Percentiles rank a stretch among this genome's conserved stretches.
Evolutionary conservation across 2,329 filamentous ascomycete species (phyloP).

Genomic region (Chaetomiaceae sp.): DNA sequence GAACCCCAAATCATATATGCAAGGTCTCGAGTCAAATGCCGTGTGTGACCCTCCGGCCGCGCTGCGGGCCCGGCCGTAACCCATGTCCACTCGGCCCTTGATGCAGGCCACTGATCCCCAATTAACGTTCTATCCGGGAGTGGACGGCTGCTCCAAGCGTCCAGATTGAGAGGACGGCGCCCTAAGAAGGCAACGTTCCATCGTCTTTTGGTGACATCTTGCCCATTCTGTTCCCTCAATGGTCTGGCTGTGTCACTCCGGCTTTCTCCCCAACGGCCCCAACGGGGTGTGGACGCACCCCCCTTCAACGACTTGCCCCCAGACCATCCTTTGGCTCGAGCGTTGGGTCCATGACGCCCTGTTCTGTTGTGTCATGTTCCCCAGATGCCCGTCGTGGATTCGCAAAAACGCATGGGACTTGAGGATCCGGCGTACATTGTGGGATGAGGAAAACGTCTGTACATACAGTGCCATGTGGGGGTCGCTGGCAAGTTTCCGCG

Average conservation of each 20-base stretch:
- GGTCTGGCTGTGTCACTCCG: too few species aligned
- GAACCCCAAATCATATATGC: neutral
- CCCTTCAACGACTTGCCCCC: neutral
- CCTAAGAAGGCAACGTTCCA: neutral
- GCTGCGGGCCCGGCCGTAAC: constrained; percentile 2
- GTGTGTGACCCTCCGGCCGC: neutral
- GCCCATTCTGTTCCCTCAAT: neutral
- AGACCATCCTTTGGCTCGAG: neutral
- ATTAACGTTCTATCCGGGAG: too few species aligned
- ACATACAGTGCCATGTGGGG: neutral
- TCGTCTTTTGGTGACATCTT: neutral
- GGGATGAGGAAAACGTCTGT: too few species aligned
- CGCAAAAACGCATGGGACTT: constrained; percentile 16
- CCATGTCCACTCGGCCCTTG: neutral
- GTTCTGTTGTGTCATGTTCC: neutral
- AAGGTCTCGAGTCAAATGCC: neutral
- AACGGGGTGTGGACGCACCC: too few species aligned
- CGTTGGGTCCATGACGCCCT: neutral
- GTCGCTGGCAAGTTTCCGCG: neutral
- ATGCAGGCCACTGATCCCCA: neutral
- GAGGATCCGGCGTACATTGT: too few species aligned
- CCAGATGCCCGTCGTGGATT: neutral
- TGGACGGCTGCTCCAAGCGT: neutral
- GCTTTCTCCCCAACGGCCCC: too few species aligned
- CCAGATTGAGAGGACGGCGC: neutral